A percentile compares a stretch with the other conserved stretches of the same genome.
Conservation (phyloP, 2,329 filamentous ascomycete species). For the Cladosporium sp. region DNA sequence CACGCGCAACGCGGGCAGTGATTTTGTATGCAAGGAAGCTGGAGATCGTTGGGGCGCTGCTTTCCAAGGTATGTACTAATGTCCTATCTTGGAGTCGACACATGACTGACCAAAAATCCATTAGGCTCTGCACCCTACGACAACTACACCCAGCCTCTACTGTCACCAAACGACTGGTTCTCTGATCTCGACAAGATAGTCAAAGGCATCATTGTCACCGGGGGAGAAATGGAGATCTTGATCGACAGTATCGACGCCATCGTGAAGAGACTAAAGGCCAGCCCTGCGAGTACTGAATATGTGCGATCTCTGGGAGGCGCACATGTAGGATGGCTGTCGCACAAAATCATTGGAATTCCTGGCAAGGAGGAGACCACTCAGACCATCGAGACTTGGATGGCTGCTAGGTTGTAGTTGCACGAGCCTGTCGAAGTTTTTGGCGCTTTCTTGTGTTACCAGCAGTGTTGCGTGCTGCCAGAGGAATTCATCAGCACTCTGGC, state of each 20-base stretch:
- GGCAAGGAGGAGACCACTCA: conserved; percentile 38
- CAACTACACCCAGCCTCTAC: conserved; percentile 55
- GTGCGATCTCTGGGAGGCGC: conserved; percentile 33
- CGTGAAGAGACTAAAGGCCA: conserved; percentile 47
- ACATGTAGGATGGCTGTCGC: conserved; percentile 40
- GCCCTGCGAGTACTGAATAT: conserved; percentile 37
- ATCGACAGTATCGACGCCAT: conserved; percentile 58
- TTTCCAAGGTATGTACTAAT: conserved; percentile 44
- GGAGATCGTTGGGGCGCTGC: conserved; percentile 49
- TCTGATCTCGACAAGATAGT: conserved; percentile 46
- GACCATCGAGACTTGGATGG: conserved; percentile 42
- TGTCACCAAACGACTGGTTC: conserved; percentile 57
- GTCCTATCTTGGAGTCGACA: background rate
- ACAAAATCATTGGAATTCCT: conserved; percentile 42
- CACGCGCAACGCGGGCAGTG: conserved; percentile 50
- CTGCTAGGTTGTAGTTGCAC: conserved; percentile 34
- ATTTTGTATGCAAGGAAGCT: conserved; percentile 49
- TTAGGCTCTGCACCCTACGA: conserved; percentile 37
- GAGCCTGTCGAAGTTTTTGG: background rate
- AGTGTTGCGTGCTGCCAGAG: background rate
- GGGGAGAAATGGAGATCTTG: conserved; percentile 57
- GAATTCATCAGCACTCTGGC: background rate
- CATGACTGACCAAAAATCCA: background rate
- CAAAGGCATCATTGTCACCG: conserved; percentile 53
- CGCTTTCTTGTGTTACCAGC: background rate